These are phyloP conservation scores for Boletales sp. DNA, from an alignment of 768 basidiomycete species.

Conservation along the genomic window DNA sequence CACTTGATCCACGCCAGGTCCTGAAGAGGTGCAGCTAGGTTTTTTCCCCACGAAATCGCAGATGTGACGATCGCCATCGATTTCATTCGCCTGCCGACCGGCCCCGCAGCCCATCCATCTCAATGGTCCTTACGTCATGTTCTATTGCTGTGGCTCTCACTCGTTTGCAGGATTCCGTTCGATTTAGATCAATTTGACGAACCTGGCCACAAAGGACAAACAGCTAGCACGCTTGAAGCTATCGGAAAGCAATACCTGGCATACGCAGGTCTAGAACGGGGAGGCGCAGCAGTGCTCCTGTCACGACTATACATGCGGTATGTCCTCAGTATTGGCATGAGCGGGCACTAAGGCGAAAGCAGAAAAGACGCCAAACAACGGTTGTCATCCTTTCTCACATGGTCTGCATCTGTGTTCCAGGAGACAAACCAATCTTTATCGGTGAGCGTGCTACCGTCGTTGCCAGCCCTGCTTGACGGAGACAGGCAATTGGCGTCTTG, in stretches of 20 bases:
- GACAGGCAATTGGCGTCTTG: constrained; percentile 64
- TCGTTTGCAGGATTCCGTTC: constrained; percentile 93
- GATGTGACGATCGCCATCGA: constrained; percentile 75
- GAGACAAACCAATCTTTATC: constrained; percentile 44
- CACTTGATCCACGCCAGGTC: constrained; percentile 5
- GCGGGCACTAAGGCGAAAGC: constrained; percentile 8
- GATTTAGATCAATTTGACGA: constrained; percentile 85
- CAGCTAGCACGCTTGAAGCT: constrained; percentile 53
- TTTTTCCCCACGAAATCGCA: constrained; percentile 88
- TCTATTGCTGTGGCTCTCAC: constrained; percentile 87
- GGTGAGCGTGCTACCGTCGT: constrained; percentile 34
- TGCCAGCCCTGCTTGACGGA: constrained; percentile 1
- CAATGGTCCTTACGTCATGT: constrained; percentile 85
- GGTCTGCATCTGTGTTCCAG: constrained; percentile 39
- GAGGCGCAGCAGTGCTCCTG: constrained; percentile 77
- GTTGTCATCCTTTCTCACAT: constrained; percentile 52
- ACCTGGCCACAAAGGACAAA: constrained; percentile 44
- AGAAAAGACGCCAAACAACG: constrained; percentile 57
- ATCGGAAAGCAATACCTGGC: constrained; percentile 56
- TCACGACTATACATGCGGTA: constrained; percentile 80
- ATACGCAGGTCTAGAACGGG: constrained; percentile 79
- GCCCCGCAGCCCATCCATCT: constrained; percentile 36
- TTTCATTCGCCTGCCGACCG: constrained; percentile 51
- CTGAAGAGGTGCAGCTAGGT: constrained; percentile 61
- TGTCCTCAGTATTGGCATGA: constrained; percentile 13